Conservation (phyloP, 139 green algal genomes). For the Chlamydomonas schloesseri region DNA sequence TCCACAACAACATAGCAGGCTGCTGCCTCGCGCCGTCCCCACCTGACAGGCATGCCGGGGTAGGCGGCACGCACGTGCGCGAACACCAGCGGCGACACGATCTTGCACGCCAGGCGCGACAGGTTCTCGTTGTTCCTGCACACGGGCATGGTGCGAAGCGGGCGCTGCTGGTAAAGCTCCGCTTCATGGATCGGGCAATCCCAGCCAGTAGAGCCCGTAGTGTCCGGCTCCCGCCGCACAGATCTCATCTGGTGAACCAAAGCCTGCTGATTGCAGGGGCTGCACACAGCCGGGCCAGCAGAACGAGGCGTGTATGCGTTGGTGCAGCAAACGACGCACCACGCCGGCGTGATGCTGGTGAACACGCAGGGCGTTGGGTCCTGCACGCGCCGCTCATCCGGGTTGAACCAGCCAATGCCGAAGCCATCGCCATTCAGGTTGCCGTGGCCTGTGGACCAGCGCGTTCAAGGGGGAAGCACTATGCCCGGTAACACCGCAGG, state of each 20-base stretch:
- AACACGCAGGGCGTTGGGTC: slow-evolving; percentile 91
- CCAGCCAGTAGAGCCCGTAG: too few species aligned
- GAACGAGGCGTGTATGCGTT: too few species aligned
- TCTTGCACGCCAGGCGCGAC: slow-evolving; percentile 89
- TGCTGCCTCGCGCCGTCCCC: neutral
- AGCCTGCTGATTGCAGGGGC: too few species aligned
- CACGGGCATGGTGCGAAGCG: neutral
- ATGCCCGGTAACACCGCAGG: too few species aligned
- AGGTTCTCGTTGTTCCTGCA: slow-evolving; percentile 98
- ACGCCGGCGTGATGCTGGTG: slow-evolving; percentile 91
- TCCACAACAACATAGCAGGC: too few species aligned
- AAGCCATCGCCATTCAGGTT: slow-evolving; percentile 95
- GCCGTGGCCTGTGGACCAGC: slow-evolving; percentile 71
- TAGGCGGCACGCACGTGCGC: slow-evolving; percentile 95
- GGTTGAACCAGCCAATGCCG: slow-evolving; percentile 91
- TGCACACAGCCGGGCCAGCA: too few species aligned
- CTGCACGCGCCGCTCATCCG: slow-evolving; percentile 50
- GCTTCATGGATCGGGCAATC: too few species aligned
- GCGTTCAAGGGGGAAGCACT: too few species aligned
- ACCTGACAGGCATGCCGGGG: slow-evolving; percentile 93
- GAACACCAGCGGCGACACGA: slow-evolving; percentile 91
- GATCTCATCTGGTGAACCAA: too few species aligned
- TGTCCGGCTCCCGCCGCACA: too few species aligned
- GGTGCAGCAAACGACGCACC: too few species aligned
- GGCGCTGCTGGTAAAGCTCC: too few species aligned